Evolutionary conservation across 202 grass and related monocot genomes (phyloP), one percentile per base, ranked within the genome.

Genomic region (Bolboschoenoplectus hybrid): DNA sequence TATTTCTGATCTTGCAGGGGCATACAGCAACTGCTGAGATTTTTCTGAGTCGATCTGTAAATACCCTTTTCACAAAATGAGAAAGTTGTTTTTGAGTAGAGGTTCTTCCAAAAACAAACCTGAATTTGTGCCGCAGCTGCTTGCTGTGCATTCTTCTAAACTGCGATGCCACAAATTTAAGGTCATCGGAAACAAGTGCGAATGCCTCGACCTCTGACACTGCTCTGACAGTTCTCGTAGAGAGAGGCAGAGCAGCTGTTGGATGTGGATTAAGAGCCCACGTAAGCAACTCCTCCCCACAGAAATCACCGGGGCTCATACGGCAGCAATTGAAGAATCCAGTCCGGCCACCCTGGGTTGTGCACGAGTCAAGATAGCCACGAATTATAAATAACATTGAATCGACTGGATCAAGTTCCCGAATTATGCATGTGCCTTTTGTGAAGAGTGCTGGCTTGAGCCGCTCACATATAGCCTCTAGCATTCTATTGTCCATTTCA

Each of bases 361-460:
- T 98, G 87, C 76, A 89, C 1, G 96, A 98, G 86, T 98, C 93
- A 36, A 98, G 90, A 85, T 89, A 89, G 0, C 96, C 96, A 5
- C 96, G 91, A 77, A 98, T 98, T 89, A 98, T 92, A 90, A 98
- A 98, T 70, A 95, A 90, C 93, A 95, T 98, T 4, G 93, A 91
- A 84, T 89, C 84, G 8, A 96, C 93, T 2, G 90, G 93, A 70
- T 98, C 96, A 2, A 96, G 93, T 89, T 98, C 96, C 1, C 93
- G 90, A 35, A 96, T 91, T 43, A 98, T 85, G 9, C 90, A 81
- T 14, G 93, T 98, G 51, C 90, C 93, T 1, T 84, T 74, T 38
- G 91, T 96, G 90, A 94, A 98, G 4, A 98, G 91, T 73, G 93
- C 90, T 39, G 93, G 96, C n/a, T 88, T 81, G 56, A 98, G 91